These are phyloP conservation scores for Gossypioides kirkii DNA, from an alignment of 345 rosid species.

Conservation along the genomic window DNA sequence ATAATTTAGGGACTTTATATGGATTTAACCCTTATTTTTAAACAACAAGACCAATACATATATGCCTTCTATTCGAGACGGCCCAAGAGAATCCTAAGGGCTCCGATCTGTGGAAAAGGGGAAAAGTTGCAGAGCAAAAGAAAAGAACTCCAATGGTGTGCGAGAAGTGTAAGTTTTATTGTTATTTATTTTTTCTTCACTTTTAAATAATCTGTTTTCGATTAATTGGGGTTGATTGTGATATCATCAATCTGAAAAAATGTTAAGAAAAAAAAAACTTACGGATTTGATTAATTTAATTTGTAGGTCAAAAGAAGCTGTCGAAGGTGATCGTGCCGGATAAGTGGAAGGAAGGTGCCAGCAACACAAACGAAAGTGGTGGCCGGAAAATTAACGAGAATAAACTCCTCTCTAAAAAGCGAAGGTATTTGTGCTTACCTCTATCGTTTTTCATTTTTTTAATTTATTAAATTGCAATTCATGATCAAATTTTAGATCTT, in stretches of 20 bases:
- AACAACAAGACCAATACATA: too few species aligned
- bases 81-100: too few species aligned
- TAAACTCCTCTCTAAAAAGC: slow-evolving; percentile 93
- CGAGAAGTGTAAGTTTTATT: slow-evolving; percentile 62
- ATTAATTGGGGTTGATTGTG: neutral
- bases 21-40: too few species aligned
- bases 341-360: slow-evolving; percentile 99
- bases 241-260: neutral
- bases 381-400: slow-evolving; percentile 99
- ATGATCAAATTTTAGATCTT: neutral
- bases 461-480: neutral
- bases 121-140: neutral
- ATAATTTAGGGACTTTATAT: too few species aligned
- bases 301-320: slow-evolving; percentile 87
- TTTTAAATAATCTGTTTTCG: neutral
- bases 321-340: slow-evolving; percentile 96
- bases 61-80: too few species aligned
- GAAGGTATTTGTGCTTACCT: slow-evolving; percentile 36
- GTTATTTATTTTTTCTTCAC: neutral
- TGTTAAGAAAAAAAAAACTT: neutral
- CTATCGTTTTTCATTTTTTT: neutral
- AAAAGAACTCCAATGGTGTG: slow-evolving; percentile 61
- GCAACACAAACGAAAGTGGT: slow-evolving; percentile 86
- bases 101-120: slow-evolving; percentile 10
- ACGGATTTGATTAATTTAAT: neutral